Base-by-base conservation (phyloP, 352 stramenopile species). In the Phytophthora europaea region DNA sequence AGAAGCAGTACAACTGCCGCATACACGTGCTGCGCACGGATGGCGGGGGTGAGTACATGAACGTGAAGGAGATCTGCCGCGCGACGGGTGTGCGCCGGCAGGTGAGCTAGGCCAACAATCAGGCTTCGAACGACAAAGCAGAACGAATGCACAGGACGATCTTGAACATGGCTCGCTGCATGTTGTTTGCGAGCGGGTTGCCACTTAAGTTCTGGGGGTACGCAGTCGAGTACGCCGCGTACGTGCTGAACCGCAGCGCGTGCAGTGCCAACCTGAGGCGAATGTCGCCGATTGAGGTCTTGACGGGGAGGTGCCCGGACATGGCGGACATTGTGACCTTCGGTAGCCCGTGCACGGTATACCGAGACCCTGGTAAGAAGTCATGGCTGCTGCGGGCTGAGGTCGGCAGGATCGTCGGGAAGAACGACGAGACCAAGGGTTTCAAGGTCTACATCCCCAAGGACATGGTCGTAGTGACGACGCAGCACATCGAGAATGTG, bases 171-270 rank as follows among this genome's bases (percentile, higher is more conserved):
- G 34, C 34, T 4, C 34, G 34, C 34, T 43, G 34, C 34, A 31
- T 31, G 26, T 3, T 31, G 2, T 31, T 31, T 5, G 34, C 34
- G 6, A 43, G 34, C 34, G 26, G n/a, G n/a, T n/a, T n/a, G n/a
- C n/a, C n/a, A n/a, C n/a, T n/a, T n/a, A n/a, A n/a, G n/a, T n/a
- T n/a, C 57, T n/a, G n/a, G n/a, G n/a, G n/a, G n/a, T n/a, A n/a
- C n/a, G n/a, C n/a, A n/a, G n/a, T n/a, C n/a, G n/a, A n/a, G n/a
- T n/a, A n/a, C 3, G 5, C 15, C 34, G 34, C 13, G 4, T 80
- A 78, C 52, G 33, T 84, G 0, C 54, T 77, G 0, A 84, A 80
- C n/a, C 23, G 70, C 3, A 77, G 61, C 36, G 54, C 73, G 7
- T 75, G 53, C 2, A 59, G 22, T 0, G 53, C 66, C 0, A 84